These are phyloP conservation scores for Neurospora pannonica DNA, from an alignment of 495 filamentous ascomycete species.

Conservation along the genomic window DNA sequence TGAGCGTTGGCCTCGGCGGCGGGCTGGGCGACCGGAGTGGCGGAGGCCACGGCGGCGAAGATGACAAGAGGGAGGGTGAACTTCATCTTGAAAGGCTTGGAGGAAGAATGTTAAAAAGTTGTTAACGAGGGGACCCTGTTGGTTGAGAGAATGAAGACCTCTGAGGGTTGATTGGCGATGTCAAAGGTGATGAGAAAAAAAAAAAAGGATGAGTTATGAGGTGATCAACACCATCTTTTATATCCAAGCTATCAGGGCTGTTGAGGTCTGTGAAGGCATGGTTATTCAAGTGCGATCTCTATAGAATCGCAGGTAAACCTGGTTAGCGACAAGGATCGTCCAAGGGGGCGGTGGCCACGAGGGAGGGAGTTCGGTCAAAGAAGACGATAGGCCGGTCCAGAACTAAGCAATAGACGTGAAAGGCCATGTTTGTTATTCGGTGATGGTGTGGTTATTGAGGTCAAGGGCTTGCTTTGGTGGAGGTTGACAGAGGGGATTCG, in stretches of 20 bases:
- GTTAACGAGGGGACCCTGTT: not conserved
- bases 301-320: not conserved
- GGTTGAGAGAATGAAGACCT: slow-evolving; percentile 3
- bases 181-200: not conserved
- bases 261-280: not conserved
- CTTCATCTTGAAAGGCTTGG: slow-evolving; percentile 27
- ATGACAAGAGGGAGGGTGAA: slow-evolving; percentile 22
- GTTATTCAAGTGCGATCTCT: not conserved
- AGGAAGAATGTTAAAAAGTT: not conserved
- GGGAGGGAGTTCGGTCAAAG: not conserved
- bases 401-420: not conserved
- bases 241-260: not conserved
- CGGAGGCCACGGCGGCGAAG: slow-evolving; percentile 19
- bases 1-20: slow-evolving; percentile 15
- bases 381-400: not conserved
- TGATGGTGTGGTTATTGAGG: not conserved
- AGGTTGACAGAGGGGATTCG: not conserved
- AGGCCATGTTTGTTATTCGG: not conserved
- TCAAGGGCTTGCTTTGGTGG: not conserved
- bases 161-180: not conserved
- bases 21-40: slow-evolving; percentile 14
- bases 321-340: not conserved
- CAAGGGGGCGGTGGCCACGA: not conserved
- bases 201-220: not conserved
- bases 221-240: not conserved